Base-by-base conservation (phyloP, 495 filamentous ascomycete genomes). In the Aspergillus bridgeri region DNA sequence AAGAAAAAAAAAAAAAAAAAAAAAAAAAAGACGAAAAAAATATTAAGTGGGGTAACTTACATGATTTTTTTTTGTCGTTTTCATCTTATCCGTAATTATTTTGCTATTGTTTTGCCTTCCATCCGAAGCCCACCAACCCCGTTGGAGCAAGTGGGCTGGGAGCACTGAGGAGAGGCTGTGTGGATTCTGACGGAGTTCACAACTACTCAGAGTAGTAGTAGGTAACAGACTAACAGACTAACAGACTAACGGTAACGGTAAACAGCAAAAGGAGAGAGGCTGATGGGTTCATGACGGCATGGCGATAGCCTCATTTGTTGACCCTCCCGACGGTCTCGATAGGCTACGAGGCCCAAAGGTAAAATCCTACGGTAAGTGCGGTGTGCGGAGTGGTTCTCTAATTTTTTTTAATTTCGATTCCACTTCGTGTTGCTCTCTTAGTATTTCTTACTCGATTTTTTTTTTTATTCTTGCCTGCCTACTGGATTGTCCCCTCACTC, bases 391-490 rank as follows among this genome's bases (percentile, higher is more conserved):
- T 33, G 4, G 18, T 42, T 42, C 27, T 52, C 9, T 18, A 20
- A 11, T 33, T 24, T 59, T 50, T 53, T 60, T 56, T 50, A 33
- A 57, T 52, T 47, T 59, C 44, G 47, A 18, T 43, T 54, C 24
- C 33, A 23, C 63, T 58, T 59, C 55, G 60, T 65, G 57, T 54
- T 56, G 42, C 59, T 58, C 56, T 54, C 42, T 55, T 54, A 46
- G 21, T 53, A 56, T 51, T 51, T 38, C 61, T 61, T 63, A 57
- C 61, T 65, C 59, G 51, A 54, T 65, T 61, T 57, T 62, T 56
- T 56, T 49, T 18, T 49, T 60, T 29, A 9, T 29, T 29, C 11
- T 29, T 7, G 27, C 27, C 27, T 29, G 27, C 25, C 7, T 27
- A 7, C 25, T 27, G 25, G 25, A 3, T 27, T 3, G 25, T 67